Evolutionary conservation across 305 asterid species (phyloP).

Genomic region (Solanum hybrid): DNA sequence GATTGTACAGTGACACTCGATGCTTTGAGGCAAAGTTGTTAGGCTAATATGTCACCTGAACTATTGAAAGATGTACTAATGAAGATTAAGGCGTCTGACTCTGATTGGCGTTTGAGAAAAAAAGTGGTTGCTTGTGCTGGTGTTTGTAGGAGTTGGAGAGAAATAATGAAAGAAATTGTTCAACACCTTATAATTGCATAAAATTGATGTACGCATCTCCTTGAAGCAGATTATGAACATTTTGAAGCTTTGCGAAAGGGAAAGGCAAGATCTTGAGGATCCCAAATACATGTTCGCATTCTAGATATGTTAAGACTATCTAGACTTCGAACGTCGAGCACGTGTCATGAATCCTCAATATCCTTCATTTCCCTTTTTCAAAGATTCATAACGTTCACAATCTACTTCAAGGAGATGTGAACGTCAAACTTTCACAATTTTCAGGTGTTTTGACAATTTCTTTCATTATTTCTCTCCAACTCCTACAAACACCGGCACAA

Average conservation of each 20-base stretch:
- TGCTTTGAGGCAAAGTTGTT: neutral
- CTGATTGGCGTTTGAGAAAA: neutral
- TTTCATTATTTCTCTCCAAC: constrained; percentile 72
- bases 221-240: constrained; percentile 52
- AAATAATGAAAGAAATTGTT: constrained; percentile 56
- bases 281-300: neutral
- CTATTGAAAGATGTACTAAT: neutral
- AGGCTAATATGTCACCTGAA: neutral
- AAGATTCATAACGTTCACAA: constrained; percentile 1
- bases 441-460: constrained; percentile 54
- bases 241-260: neutral
- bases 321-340: neutral
- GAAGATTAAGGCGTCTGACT: neutral
- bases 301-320: neutral
- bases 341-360: neutral
- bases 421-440: constrained; percentile 46
- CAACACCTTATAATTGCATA: constrained; percentile 41
- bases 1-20: neutral
- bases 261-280: neutral
- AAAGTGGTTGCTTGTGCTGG: neutral
- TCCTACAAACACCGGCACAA: constrained; percentile 26
- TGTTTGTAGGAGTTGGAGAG: constrained; percentile 46
- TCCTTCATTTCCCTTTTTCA: neutral
- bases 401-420: constrained; percentile 87
- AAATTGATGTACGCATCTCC: constrained; percentile 67